phyloP scores from a whole-genome alignment of 1,284 basidiomycete genomes.

The Malassezia furfur region DNA sequence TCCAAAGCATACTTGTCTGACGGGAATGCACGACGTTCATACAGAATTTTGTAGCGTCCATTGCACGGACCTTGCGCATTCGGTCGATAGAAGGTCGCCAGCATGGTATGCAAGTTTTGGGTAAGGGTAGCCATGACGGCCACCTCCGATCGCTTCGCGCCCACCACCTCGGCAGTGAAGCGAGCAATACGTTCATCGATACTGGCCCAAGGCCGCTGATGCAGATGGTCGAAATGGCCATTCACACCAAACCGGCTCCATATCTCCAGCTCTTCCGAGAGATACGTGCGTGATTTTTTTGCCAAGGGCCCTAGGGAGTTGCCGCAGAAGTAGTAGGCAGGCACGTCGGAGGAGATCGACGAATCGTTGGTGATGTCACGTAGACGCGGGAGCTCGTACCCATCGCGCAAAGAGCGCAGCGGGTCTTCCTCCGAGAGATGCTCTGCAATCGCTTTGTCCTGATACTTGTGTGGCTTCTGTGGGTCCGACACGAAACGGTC shows the following conservation, averaged over 20 bases:
- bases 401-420: conserved; percentile 22
- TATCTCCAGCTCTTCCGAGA: conserved; percentile 75
- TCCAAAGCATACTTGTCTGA: conserved; percentile 94
- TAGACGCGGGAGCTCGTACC: conserved; percentile 28
- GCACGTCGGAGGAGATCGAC: conserved; percentile 10
- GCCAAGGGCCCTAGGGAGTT: conserved; percentile 84
- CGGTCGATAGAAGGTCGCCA: conserved; percentile 87
- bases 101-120: conserved; percentile 84
- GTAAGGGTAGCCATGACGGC: conserved; percentile 90
- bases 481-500: neutral
- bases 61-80: conserved; percentile 49
- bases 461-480: neutral
- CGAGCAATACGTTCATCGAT: conserved; percentile 66
- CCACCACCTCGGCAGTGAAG: conserved; percentile 72
- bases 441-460: neutral
- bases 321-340: conserved; percentile 77
- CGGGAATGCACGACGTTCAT: conserved; percentile 87
- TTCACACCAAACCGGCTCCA: conserved; percentile 73
- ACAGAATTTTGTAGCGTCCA: conserved; percentile 73
- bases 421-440: neutral
- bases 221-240: conserved; percentile 83
- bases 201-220: conserved; percentile 71
- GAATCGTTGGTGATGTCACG: conserved; percentile 17
- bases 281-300: conserved; percentile 61
- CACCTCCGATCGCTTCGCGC: conserved; percentile 76